A percentile compares a stretch with the other conserved stretches of the same genome.
These are phyloP conservation scores for Closterium sp. DNA, from an alignment of 139 green algal species.

Conservation along the genomic window DNA sequence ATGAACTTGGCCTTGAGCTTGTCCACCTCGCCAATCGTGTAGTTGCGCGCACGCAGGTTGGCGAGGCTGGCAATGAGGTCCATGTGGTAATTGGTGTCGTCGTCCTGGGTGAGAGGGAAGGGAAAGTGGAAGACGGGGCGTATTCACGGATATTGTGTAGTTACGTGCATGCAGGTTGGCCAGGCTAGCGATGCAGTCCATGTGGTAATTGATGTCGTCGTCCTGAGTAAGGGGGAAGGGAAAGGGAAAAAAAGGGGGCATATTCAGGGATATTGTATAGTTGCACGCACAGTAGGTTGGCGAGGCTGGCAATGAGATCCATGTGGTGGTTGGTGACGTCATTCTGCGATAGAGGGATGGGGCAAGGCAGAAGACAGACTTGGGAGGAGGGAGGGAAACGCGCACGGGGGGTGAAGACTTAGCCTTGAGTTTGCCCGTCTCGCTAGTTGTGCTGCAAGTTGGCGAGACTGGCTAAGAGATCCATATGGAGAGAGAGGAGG, in stretches of 20 bases:
- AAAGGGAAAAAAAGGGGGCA: too few species aligned
- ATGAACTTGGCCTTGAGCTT: constrained; percentile 97
- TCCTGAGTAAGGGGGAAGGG: constrained; percentile 58
- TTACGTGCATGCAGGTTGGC: constrained; percentile 91
- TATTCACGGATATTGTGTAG: not conserved
- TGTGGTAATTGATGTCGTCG: constrained; percentile 97
- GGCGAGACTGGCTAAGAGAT: too few species aligned
- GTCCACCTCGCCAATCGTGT: constrained; percentile 76
- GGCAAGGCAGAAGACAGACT: too few species aligned
- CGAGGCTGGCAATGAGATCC: not conserved
- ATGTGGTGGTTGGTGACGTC: constrained; percentile 32
- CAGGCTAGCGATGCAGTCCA: constrained; percentile 89
- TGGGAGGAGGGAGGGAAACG: too few species aligned
- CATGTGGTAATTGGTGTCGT: too few species aligned
- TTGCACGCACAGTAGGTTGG: too few species aligned
- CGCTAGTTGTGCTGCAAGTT: too few species aligned
- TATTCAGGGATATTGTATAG: too few species aligned
- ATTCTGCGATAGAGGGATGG: too few species aligned
- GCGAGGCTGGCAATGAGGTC: constrained; percentile 84
- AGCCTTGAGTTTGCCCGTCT: too few species aligned
- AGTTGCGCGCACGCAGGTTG: constrained; percentile 98
- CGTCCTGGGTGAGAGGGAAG: not conserved
- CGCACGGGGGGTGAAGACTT: too few species aligned
- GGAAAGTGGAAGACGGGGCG: constrained; percentile 94
- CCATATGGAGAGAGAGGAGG: too few species aligned